phyloP scores from a whole-genome alignment of 1,139 yeast species.

The Saccharomycopsis crataegensis region DNA sequence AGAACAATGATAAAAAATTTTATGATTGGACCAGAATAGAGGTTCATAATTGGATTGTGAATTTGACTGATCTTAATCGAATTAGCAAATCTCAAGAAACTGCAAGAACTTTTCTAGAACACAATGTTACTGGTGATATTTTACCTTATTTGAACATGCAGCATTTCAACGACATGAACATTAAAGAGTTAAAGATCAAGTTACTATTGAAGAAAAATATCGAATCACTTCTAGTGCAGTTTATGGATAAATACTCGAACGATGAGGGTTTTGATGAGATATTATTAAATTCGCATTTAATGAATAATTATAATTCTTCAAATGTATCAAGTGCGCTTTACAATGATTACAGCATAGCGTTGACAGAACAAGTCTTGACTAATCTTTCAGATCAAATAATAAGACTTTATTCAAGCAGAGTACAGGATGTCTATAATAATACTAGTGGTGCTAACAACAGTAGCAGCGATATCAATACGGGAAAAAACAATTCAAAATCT shows the following conservation, averaged over 20 bases:
- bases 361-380: conserved; percentile 13
- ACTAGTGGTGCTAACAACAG: neutral
- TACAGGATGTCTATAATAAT: neutral
- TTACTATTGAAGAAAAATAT: conserved; percentile 18
- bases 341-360: conserved; percentile 5
- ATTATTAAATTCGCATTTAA: conserved; percentile 4
- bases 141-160: conserved; percentile 15
- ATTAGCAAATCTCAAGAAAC: conserved; percentile 17
- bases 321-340: neutral
- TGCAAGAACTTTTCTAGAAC: conserved; percentile 16
- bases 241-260: conserved; percentile 8
- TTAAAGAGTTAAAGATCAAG: conserved; percentile 14
- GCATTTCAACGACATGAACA: conserved; percentile 18
- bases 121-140: conserved; percentile 19
- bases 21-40: conserved; percentile 19
- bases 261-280: conserved; percentile 14
- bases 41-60: conserved; percentile 19
- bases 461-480: neutral
- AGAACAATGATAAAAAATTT: conserved; percentile 13
- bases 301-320: neutral
- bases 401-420: neutral
- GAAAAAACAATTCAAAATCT: neutral
- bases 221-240: neutral
- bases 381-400: conserved; percentile 16
- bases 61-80: conserved; percentile 15